Conservation (phyloP, 2,329 filamentous ascomycete genomes). For the Fusarium tanahbumbuense region DNA sequence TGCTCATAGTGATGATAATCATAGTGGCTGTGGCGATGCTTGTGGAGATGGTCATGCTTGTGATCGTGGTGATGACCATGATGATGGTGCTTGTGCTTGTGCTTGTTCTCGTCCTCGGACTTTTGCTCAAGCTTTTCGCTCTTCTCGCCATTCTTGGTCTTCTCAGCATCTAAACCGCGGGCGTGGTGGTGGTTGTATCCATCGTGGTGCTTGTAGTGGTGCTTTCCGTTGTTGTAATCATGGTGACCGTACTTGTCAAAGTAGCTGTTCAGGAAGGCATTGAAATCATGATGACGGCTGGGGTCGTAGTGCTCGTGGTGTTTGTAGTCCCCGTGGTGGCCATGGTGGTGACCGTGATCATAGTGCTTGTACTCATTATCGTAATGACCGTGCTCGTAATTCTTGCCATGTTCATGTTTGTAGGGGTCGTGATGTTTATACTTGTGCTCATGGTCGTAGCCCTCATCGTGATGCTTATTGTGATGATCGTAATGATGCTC, state of each 20-base stretch:
- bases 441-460: slow-evolving; percentile 1
- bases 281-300: not conserved
- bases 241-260: slow-evolving; percentile 4
- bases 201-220: slow-evolving; percentile 13
- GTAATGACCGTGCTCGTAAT: slow-evolving; percentile 2
- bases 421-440: not conserved
- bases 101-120: not conserved
- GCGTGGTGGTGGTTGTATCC: slow-evolving; percentile 5
- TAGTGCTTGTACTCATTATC: slow-evolving; percentile 1
- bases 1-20: slow-evolving; percentile 10
- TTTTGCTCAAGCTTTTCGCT: not conserved
- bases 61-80: slow-evolving; percentile 17
- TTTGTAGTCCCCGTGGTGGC: not conserved
- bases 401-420: not conserved
- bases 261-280: not conserved
- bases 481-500: not conserved
- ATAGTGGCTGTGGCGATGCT: slow-evolving; percentile 21
- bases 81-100: not conserved
- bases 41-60: slow-evolving; percentile 19
- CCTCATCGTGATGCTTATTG: slow-evolving; percentile 6
- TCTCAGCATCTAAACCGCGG: not conserved
- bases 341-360: not conserved
- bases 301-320: slow-evolving; percentile 2
- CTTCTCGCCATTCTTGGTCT: not conserved
- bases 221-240: not conserved